These are phyloP conservation scores for Teratosphaeria nubilosa DNA, from an alignment of 2,329 filamentous ascomycete species.

Conservation along the genomic window DNA sequence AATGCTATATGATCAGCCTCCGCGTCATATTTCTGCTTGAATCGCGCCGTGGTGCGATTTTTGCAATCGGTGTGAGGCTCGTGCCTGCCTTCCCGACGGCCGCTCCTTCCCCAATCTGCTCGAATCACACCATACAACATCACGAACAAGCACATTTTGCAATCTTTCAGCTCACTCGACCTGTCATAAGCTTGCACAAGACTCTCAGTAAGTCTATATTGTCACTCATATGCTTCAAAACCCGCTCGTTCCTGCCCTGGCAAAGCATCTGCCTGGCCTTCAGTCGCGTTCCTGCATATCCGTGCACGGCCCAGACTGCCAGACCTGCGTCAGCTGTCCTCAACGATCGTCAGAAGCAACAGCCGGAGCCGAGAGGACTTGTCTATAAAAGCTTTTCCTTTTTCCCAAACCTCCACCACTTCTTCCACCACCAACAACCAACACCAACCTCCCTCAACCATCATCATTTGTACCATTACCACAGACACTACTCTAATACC, in stretches of 20 bases:
- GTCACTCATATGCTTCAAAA: not conserved
- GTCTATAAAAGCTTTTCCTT: not conserved
- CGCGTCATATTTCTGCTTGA: not conserved
- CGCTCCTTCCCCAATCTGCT: not conserved
- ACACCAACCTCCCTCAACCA: constrained; percentile 1
- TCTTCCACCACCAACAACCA: constrained; percentile 5
- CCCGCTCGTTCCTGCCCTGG: not conserved
- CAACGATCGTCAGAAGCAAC: not conserved
- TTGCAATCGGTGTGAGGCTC: not conserved
- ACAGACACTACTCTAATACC: not conserved
- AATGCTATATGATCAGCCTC: not conserved
- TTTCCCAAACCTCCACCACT: not conserved
- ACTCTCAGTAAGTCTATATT: not conserved
- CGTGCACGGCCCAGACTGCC: not conserved
- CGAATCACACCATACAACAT: not conserved
- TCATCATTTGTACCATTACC: constrained; percentile 2
- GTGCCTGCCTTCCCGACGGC: not conserved
- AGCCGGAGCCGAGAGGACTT: not conserved
- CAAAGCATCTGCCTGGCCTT: not conserved
- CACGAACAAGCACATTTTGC: not conserved
- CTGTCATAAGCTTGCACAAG: not conserved
- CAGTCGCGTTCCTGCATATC: not conserved
- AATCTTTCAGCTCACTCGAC: not conserved
- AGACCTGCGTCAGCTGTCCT: not conserved
- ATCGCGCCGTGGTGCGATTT: not conserved